A percentile compares a stretch with the other conserved stretches of the same genome.
phyloP scores from a whole-genome alignment of 2,329 filamentous ascomycete genomes.

The Sordariomycetes sp. region DNA sequence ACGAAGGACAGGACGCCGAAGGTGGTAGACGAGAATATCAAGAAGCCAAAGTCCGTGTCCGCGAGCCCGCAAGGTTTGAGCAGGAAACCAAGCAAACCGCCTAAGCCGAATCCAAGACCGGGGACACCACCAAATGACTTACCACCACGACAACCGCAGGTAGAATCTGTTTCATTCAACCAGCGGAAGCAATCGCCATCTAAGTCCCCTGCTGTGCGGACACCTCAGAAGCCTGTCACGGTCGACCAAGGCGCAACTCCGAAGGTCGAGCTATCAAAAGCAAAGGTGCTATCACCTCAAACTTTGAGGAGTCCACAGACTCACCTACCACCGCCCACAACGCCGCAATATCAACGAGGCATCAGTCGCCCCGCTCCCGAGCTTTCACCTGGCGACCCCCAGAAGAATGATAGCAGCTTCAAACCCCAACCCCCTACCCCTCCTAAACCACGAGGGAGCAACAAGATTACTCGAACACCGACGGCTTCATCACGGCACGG shows the following conservation, averaged over 20 bases:
- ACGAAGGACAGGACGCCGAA: background rate
- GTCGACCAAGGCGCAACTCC: no score
- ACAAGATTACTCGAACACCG: slow-evolving; percentile 8
- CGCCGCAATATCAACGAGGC: slow-evolving; percentile 12
- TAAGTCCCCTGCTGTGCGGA: background rate
- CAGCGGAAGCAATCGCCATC: no score
- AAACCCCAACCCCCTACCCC: slow-evolving; percentile 2
- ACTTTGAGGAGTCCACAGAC: slow-evolving; percentile 17
- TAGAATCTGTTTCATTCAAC: no score
- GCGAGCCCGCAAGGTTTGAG: background rate
- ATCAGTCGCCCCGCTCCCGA: slow-evolving; percentile 9
- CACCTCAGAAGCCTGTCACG: slow-evolving; percentile 4
- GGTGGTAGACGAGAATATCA: background rate
- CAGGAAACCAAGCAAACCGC: slow-evolving; percentile 1
- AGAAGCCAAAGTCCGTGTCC: background rate
- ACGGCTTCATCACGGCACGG: background rate
- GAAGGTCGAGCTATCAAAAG: background rate
- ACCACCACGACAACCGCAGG: no score
- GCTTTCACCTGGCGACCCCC: slow-evolving; percentile 13
- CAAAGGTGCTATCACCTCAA: slow-evolving; percentile 21
- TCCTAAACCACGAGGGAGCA: slow-evolving; percentile 11
- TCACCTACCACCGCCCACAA: slow-evolving; percentile 15
- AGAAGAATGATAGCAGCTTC: slow-evolving; percentile 12
- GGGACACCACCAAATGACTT: background rate
- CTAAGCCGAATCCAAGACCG: background rate